Conservation (phyloP, 257 asterid genomes). For the Craterostigma plantagineum region DNA sequence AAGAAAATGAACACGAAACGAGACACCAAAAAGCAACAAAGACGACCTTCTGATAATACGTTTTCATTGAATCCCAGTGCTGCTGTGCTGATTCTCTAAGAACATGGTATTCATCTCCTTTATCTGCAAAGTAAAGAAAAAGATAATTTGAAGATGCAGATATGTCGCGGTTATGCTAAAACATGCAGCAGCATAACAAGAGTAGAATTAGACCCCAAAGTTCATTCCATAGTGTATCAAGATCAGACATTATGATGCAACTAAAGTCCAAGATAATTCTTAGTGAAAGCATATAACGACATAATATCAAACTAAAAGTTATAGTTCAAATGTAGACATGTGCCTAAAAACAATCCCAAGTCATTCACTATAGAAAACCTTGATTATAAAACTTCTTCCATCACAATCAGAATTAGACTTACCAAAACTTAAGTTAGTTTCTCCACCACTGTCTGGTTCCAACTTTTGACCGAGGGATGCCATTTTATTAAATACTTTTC, state of each 20-base stretch:
- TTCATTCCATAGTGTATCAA: too few relatives aligned
- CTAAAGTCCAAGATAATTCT: too few relatives aligned
- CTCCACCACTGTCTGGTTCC: conserved; percentile 27
- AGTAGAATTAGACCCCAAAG: too few relatives aligned
- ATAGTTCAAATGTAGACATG: too few relatives aligned
- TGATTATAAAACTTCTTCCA: too few relatives aligned
- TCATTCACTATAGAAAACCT: too few relatives aligned
- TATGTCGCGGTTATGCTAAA: neutral
- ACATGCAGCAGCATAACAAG: conserved; percentile 1
- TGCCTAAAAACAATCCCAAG: too few relatives aligned
- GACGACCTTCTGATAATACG: conserved; percentile 62
- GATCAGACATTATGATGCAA: too few relatives aligned
- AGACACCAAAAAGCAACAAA: conserved; percentile 5
- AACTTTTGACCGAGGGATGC: conserved; percentile 41
- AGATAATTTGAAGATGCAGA: conserved; percentile 8
- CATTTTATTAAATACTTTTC: conserved; percentile 64
- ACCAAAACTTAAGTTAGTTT: conserved; percentile 29
- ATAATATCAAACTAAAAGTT: too few relatives aligned
- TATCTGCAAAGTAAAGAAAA: conserved; percentile 31
- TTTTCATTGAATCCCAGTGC: conserved; percentile 78
- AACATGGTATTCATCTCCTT: conserved; percentile 67
- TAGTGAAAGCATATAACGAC: too few relatives aligned
- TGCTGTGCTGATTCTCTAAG: conserved; percentile 52
- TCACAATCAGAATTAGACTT: conserved; percentile 7
- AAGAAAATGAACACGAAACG: conserved; percentile 4